phyloP scores from a whole-genome alignment of 2,329 filamentous ascomycete genomes.

The Colletotrichum tabaci region DNA sequence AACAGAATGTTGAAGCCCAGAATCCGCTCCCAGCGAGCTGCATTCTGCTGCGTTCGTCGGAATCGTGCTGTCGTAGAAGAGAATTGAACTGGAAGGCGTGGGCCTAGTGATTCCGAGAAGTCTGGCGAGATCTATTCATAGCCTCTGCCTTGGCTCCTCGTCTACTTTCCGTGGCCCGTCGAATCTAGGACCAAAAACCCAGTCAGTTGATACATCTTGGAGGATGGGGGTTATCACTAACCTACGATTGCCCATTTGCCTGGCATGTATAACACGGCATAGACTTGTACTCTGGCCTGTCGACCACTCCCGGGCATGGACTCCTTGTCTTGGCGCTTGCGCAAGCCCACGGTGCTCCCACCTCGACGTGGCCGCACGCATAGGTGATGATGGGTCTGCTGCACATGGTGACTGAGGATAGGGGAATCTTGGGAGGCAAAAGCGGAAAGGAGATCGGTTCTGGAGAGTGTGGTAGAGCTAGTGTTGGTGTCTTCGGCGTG shows the following conservation, averaged over 20 bases:
- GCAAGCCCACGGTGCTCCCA: background rate
- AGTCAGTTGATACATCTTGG: slow-evolving; percentile 2
- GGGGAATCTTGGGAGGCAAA: background rate
- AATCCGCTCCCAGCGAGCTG: background rate
- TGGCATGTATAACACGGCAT: slow-evolving; percentile 32
- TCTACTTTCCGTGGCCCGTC: background rate
- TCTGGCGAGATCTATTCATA: slow-evolving; percentile 6
- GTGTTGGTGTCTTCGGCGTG: background rate
- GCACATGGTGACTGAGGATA: slow-evolving; percentile 19
- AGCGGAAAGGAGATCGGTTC: background rate
- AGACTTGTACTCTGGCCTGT: slow-evolving; percentile 15
- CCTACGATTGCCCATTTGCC: slow-evolving; percentile 38
- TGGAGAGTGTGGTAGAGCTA: background rate
- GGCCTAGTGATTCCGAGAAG: background rate
- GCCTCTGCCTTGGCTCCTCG: slow-evolving; percentile 8
- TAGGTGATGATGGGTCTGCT: slow-evolving; percentile 28
- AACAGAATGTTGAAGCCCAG: background rate
- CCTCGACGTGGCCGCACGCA: slow-evolving; percentile 1
- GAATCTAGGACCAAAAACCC: background rate
- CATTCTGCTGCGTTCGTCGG: slow-evolving; percentile 5
- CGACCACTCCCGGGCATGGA: slow-evolving; percentile 8
- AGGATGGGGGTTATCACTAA: slow-evolving; percentile 30
- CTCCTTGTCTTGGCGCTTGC: slow-evolving; percentile 17
- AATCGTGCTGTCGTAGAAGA: slow-evolving; percentile 12
- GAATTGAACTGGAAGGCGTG: slow-evolving; percentile 7